These are phyloP conservation scores for Friedmanniomyces endolithicus DNA, from an alignment of 495 filamentous ascomycete species.

Conservation along the genomic window DNA sequence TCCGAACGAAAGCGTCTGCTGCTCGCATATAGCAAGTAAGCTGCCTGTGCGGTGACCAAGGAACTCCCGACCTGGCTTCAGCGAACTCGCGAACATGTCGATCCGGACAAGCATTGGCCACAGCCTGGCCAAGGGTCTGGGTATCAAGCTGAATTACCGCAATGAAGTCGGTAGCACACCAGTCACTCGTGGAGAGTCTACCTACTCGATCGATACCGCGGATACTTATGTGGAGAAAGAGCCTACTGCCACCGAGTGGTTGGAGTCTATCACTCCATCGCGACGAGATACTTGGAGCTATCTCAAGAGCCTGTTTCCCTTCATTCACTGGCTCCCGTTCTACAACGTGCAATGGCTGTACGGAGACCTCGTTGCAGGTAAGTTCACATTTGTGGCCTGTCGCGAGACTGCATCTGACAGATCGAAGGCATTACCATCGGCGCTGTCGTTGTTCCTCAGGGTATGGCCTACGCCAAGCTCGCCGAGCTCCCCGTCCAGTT, in stretches of 20 bases:
- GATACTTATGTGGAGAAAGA: constrained; percentile 78
- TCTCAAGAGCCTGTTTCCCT: constrained; percentile 64
- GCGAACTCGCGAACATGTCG: constrained; percentile 2
- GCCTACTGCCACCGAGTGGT: constrained; percentile 61
- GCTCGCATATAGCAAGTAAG: background rate
- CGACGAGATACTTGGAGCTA: constrained; percentile 45
- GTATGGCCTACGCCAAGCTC: constrained; percentile 90
- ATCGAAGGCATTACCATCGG: constrained; percentile 76
- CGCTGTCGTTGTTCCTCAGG: constrained; percentile 88
- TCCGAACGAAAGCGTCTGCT: background rate
- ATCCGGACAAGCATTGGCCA: constrained; percentile 50
- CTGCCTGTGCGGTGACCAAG: background rate
- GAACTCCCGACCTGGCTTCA: background rate
- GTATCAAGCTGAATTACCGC: constrained; percentile 64
- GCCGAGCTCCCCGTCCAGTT: constrained; percentile 67
- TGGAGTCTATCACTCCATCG: constrained; percentile 49
- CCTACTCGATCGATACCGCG: constrained; percentile 60
- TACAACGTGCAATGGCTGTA: constrained; percentile 85
- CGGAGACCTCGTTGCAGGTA: constrained; percentile 84
- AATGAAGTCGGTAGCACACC: constrained; percentile 36
- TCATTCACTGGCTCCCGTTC: constrained; percentile 69
- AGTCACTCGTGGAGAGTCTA: constrained; percentile 60
- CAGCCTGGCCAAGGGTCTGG: constrained; percentile 62
- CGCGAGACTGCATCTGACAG: background rate
- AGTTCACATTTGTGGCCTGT: constrained; percentile 20